Evolutionary conservation across 768 basidiomycete genomes (phyloP), one percentile per base, ranked within the genome.

Genomic region (Trametes maxima): DNA sequence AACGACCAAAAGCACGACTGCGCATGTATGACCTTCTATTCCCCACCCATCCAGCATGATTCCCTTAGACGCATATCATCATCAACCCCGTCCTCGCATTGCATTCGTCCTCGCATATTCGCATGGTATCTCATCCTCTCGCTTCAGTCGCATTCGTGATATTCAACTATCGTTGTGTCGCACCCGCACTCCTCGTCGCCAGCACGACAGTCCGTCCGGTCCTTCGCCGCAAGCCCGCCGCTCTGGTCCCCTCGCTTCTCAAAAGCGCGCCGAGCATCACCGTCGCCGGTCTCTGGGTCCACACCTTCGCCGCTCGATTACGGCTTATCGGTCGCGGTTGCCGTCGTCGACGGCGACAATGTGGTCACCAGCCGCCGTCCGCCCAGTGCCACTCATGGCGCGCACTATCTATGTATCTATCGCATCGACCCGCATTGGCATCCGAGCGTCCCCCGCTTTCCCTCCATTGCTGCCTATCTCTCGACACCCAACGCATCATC

Each of bases 1-100:
- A 49, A 66, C 53, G 64, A 55, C 49, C 42, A 56, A 56, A 66
- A 60, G 37, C 64, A 65, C 57, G 65, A 67, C 62, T 56, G 63
- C 28, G 28, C 53, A 56, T 40, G 47, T 28, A 59, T 46, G 33
- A 56, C 48, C 28, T n/a, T n/a, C n/a, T 24, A 37, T 57, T 60
- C 25, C 55, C 28, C 37, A 42, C 42, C 48, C 12, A 25, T 28
- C 51, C 49, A 42, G 28, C 53, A 50, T 55, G 35, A 47, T 53
- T 13, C 42, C 51, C 47, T 22, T 64, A 56, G 65, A 63, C 62
- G 42, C 65, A 54, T 45, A 21, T 44, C 47, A 44, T n/a, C n/a
- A n/a, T n/a, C n/a, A n/a, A n/a, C 43, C 56, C 59, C 57, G 16
- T 47, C 57, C 28, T 56, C 47, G 45, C 62, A 57, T 61, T 22